A percentile compares a stretch with the other conserved stretches of the same genome.
Evolutionary conservation across 2,329 filamentous ascomycete genomes (phyloP).

Genomic region (Pseudogymnoascus sp.): DNA sequence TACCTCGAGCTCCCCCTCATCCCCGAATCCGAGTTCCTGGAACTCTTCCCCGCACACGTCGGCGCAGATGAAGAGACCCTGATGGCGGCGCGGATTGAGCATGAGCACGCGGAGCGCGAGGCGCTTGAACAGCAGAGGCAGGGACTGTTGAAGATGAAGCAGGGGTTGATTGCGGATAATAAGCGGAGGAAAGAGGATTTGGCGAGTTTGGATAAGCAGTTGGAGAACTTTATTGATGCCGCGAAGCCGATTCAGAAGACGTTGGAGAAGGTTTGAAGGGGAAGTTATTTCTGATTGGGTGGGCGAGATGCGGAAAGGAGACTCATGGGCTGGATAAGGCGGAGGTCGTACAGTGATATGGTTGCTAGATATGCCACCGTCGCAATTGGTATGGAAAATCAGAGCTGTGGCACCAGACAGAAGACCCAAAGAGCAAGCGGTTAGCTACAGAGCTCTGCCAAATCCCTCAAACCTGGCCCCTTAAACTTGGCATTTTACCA

Average conservation of each 20-base stretch:
- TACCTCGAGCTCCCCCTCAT: conserved; percentile 81
- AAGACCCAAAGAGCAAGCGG: not conserved
- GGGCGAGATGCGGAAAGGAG: not conserved
- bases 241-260: conserved; percentile 81
- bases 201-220: conserved; percentile 78
- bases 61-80: conserved; percentile 66
- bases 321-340: not conserved
- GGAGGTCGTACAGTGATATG: not conserved
- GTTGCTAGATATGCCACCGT: not conserved
- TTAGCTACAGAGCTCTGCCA: not conserved
- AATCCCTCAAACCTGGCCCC: not conserved
- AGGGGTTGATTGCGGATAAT: conserved; percentile 64
- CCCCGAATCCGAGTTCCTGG: conserved; percentile 72
- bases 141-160: conserved; percentile 64
- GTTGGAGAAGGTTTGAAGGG: conserved; percentile 59
- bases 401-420: not conserved
- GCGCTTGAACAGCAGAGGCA: conserved; percentile 76
- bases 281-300: not conserved
- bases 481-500: not conserved
- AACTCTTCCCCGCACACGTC: conserved; percentile 64
- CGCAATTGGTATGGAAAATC: not conserved
- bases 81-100: conserved; percentile 83
- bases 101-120: conserved; percentile 79
- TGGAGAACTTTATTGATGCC: conserved; percentile 89
- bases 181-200: conserved; percentile 91